phyloP scores from a whole-genome alignment of 352 stramenopile species.

The Pythium vanterpoolii region DNA sequence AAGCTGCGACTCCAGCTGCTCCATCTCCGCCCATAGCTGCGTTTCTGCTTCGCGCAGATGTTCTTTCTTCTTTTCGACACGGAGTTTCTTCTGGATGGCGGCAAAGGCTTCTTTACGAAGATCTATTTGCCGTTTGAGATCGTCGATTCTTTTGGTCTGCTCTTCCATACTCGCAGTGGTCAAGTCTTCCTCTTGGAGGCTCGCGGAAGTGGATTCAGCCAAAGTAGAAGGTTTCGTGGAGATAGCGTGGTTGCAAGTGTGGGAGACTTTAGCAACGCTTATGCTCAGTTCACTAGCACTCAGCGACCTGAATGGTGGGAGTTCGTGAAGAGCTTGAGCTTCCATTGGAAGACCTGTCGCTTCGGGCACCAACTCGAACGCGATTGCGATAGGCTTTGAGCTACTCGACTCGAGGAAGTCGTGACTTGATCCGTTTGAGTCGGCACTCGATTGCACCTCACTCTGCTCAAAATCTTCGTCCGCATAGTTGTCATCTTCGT shows the following conservation, averaged over 20 bases:
- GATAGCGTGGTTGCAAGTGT: neutral
- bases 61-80: slow-evolving; percentile 48
- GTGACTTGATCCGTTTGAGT: neutral
- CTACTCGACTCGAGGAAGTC: neutral
- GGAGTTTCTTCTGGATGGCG: slow-evolving; percentile 43
- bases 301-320: neutral
- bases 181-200: slow-evolving; percentile 31
- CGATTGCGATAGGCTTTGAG: neutral
- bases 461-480: slow-evolving; percentile 44
- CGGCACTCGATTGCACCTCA: neutral
- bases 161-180: slow-evolving; percentile 63
- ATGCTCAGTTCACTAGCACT: slow-evolving; percentile 6
- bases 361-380: neutral
- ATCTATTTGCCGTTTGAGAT: slow-evolving; percentile 41
- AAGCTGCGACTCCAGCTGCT: slow-evolving; percentile 38
- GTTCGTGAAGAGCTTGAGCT: neutral
- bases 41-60: slow-evolving; percentile 40
- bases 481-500: slow-evolving; percentile 16
- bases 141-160: slow-evolving; percentile 40
- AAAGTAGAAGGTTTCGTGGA: neutral
- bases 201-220: slow-evolving; percentile 23
- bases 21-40: slow-evolving; percentile 43
- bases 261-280: neutral
- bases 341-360: neutral
- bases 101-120: slow-evolving; percentile 40